Conservation (phyloP, 2,329 filamentous ascomycete species). For the Thelonectria discophora region DNA sequence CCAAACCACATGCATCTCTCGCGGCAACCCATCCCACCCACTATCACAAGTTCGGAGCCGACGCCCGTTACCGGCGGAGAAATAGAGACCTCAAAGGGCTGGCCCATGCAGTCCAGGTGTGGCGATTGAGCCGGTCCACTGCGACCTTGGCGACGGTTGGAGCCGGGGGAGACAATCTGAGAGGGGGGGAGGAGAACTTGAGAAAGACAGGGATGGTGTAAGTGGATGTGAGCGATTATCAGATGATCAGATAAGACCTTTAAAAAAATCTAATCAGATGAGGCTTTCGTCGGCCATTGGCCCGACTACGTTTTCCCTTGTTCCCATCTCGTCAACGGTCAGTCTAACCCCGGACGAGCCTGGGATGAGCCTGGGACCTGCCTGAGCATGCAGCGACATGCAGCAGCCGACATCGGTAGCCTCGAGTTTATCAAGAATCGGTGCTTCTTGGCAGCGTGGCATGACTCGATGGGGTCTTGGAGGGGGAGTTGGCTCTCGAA, state of each 20-base stretch:
- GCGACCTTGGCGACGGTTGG: conserved; percentile 18
- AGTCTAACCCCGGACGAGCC: not conserved
- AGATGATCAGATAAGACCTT: conserved; percentile 39
- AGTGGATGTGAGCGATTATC: conserved; percentile 32
- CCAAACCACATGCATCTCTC: not conserved
- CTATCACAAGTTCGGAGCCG: not conserved
- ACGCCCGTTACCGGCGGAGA: conserved; percentile 15
- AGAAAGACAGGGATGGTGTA: not conserved
- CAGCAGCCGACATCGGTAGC: conserved; percentile 27
- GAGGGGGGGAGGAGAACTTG: too few relatives aligned
- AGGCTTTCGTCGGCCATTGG: conserved; percentile 31
- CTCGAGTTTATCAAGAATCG: conserved; percentile 7
- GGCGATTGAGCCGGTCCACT: conserved; percentile 13
- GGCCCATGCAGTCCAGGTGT: conserved; percentile 16
- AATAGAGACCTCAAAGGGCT: conserved; percentile 7
- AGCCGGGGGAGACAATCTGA: not conserved
- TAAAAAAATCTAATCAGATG: conserved; percentile 43
- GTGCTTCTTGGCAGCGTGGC: conserved; percentile 3
- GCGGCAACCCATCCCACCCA: conserved; percentile 16
- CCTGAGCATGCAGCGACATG: conserved; percentile 16
- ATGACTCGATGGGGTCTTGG: conserved; percentile 12
- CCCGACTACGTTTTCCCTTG: not conserved
- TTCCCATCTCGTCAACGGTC: conserved; percentile 9
- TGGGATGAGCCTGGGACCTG: not conserved
- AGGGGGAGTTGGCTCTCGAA: conserved; percentile 1